Conservation (phyloP, 2,329 filamentous ascomycete genomes). For the Penicillium digitatum region DNA sequence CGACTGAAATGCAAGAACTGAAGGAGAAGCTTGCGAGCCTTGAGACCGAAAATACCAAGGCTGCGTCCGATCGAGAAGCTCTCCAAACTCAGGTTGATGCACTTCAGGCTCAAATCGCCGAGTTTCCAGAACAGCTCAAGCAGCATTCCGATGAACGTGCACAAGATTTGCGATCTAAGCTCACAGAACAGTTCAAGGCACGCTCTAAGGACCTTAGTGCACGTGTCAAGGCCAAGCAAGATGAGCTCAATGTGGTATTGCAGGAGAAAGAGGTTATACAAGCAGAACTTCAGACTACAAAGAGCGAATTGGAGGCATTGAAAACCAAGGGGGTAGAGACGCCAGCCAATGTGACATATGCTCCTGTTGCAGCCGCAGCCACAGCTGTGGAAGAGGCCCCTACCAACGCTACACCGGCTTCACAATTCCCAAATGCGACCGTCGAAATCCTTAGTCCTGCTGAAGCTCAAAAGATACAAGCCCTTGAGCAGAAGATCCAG, state of each 20-base stretch:
- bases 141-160: conserved; percentile 45
- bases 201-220: conserved; percentile 61
- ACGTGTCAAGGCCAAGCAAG: conserved; percentile 54
- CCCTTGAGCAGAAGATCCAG: conserved; percentile 58
- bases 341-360: conserved; percentile 39
- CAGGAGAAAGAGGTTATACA: conserved; percentile 68
- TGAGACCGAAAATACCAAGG: conserved; percentile 63
- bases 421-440: conserved; percentile 30
- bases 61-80: conserved; percentile 59
- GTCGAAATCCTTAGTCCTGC: conserved; percentile 22
- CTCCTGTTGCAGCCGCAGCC: background rate
- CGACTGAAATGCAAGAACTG: conserved; percentile 83
- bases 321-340: conserved; percentile 52
- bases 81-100: conserved; percentile 49
- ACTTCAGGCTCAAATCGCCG: conserved; percentile 51
- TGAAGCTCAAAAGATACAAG: conserved; percentile 56
- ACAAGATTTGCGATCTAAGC: conserved; percentile 47
- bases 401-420: conserved; percentile 31
- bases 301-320: conserved; percentile 52
- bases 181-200: conserved; percentile 52
- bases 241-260: conserved; percentile 45
- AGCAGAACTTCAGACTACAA: conserved; percentile 60
- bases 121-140: conserved; percentile 48
- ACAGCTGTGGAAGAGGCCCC: conserved; percentile 41
- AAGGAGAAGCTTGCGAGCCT: conserved; percentile 70